phyloP scores from a whole-genome alignment of 495 filamentous ascomycete species.

The Pyrenula aspistea region DNA sequence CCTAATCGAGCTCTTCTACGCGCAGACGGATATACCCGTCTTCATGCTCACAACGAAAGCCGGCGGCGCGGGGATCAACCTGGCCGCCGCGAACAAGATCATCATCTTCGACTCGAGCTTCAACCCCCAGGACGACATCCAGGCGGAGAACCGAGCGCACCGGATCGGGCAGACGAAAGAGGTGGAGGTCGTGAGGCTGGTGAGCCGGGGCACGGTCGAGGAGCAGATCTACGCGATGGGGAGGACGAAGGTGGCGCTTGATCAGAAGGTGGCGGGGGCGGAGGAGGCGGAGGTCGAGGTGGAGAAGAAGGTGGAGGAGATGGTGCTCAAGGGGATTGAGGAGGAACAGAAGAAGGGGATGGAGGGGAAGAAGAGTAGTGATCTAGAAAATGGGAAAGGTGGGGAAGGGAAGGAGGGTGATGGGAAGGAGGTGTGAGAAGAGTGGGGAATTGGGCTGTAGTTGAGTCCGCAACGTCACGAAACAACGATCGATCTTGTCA shows the following conservation, averaged over 20 bases:
- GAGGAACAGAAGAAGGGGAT: conserved; percentile 1
- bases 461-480: too few species aligned
- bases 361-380: too few species aligned
- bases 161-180: conserved; percentile 81
- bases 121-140: conserved; percentile 92
- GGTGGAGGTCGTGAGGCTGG: conserved; percentile 75
- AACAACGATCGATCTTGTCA: too few species aligned
- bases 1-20: conserved; percentile 75
- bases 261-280: conserved; percentile 66
- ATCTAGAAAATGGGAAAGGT: not conserved
- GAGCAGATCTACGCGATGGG: conserved; percentile 85
- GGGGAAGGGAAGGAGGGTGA: not conserved
- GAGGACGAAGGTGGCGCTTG: conserved; percentile 83
- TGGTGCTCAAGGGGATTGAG: conserved; percentile 52
- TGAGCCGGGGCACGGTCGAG: conserved; percentile 78
- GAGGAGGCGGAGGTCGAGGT: conserved; percentile 32
- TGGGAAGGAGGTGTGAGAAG: not conserved
- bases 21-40: conserved; percentile 65
- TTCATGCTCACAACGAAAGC: conserved; percentile 91
- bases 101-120: conserved; percentile 93
- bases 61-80: conserved; percentile 89
- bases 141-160: conserved; percentile 94
- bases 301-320: conserved; percentile 46
- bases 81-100: conserved; percentile 91
- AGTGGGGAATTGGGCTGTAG: too few species aligned